Conservation (phyloP, 257 asterid species). For the Primulina eburnea region DNA sequence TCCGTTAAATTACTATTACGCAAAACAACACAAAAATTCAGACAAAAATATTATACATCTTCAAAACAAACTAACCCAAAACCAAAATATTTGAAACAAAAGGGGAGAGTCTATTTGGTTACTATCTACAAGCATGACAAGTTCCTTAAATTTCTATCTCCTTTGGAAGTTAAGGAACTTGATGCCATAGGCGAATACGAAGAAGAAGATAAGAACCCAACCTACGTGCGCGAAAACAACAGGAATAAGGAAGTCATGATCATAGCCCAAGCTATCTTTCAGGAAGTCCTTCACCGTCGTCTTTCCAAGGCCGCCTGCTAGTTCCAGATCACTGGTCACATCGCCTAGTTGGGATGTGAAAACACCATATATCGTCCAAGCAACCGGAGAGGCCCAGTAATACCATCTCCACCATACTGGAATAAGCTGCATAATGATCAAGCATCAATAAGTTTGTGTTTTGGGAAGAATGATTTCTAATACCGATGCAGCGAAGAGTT, state of each 20-base stretch:
- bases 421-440: conserved; percentile 46
- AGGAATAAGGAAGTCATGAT: conserved; percentile 55
- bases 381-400: conserved; percentile 87
- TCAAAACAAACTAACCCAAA: not conserved
- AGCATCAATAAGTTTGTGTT: too few species aligned
- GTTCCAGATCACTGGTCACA: conserved; percentile 27
- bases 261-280: conserved; percentile 52
- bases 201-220: conserved; percentile 79
- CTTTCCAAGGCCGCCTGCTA: conserved; percentile 22
- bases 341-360: conserved; percentile 68
- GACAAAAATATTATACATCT: conserved; percentile 21
- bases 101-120: conserved; percentile 1
- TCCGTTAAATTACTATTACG: not conserved
- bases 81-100: not conserved
- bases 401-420: conserved; percentile 96
- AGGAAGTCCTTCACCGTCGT: conserved; percentile 40
- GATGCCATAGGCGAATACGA: conserved; percentile 76
- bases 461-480: not conserved
- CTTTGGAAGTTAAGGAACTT: conserved; percentile 80
- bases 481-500: not conserved
- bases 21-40: conserved; percentile 6
- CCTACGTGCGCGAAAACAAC: conserved; percentile 74
- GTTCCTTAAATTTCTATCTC: conserved; percentile 30
- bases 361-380: conserved; percentile 73
- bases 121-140: not conserved